A percentile compares a stretch with the other conserved stretches of the same genome.
phyloP scores from a whole-genome alignment of 306 rosid genomes.

The Hippophae gyantsensis region DNA sequence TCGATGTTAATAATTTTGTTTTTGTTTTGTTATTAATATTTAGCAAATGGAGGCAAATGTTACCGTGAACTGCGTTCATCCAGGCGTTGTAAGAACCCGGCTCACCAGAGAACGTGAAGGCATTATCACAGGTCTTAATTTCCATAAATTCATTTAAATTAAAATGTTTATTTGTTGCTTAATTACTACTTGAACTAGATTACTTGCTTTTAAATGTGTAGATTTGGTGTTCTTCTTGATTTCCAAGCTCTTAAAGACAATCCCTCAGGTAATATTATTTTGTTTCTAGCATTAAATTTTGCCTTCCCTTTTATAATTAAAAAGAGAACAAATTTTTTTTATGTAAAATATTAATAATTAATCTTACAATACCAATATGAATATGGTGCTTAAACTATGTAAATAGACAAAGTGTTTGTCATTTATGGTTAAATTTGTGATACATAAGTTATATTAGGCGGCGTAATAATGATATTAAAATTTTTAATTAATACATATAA shows the following conservation, averaged over 20 bases:
- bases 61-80: conserved; percentile 83
- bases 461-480: no score
- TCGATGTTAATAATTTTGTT: neutral
- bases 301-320: neutral
- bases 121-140: conserved; percentile 46
- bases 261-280: conserved; percentile 58
- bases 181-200: neutral
- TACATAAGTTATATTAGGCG: neutral
- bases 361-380: no score
- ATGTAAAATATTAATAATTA: no score
- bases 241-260: conserved; percentile 77
- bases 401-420: no score
- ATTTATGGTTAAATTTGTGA: neutral
- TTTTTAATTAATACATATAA: no score
- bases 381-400: no score
- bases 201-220: conserved; percentile 17
- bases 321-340: no score
- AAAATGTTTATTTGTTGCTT: neutral
- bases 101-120: conserved; percentile 96
- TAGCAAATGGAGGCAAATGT: conserved; percentile 78
- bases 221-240: conserved; percentile 78
- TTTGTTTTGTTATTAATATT: neutral
- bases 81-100: conserved; percentile 81
- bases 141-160: neutral
- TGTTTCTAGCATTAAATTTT: neutral